These are phyloP conservation scores for Metschnikowia peoriensis DNA, from an alignment of 805 yeast genomes.

Conservation along the genomic window DNA sequence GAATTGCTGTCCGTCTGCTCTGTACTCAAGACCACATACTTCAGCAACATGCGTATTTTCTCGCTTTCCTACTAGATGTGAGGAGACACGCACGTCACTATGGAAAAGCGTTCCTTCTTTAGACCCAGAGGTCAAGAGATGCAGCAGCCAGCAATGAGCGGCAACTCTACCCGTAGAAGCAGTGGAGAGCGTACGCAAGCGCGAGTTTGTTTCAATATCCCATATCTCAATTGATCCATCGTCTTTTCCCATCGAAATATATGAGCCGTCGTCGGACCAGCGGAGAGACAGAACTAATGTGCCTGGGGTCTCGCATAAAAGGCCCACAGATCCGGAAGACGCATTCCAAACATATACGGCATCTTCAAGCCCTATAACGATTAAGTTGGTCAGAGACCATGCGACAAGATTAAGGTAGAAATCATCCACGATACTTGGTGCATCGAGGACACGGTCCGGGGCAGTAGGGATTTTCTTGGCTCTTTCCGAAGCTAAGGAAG, in stretches of 20 bases:
- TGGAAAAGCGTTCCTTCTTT: slow-evolving; percentile 80
- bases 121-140: slow-evolving; percentile 81
- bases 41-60: slow-evolving; percentile 68
- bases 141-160: slow-evolving; percentile 80
- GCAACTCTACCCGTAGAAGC: slow-evolving; percentile 69
- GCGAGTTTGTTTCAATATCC: slow-evolving; percentile 80
- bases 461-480: slow-evolving; percentile 78
- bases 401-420: slow-evolving; percentile 82
- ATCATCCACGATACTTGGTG: slow-evolving; percentile 92
- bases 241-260: slow-evolving; percentile 77
- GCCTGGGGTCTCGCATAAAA: slow-evolving; percentile 53
- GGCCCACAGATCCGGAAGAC: slow-evolving; percentile 68
- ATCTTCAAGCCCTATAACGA: slow-evolving; percentile 86
- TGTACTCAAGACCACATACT: slow-evolving; percentile 88
- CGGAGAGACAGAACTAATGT: slow-evolving; percentile 66
- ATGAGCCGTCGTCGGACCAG: slow-evolving; percentile 91
- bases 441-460: slow-evolving; percentile 92
- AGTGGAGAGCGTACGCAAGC: slow-evolving; percentile 73
- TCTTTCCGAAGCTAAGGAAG: slow-evolving; percentile 59
- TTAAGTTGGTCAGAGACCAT: slow-evolving; percentile 80
- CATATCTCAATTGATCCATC: slow-evolving; percentile 88
- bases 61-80: slow-evolving; percentile 64
- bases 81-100: slow-evolving; percentile 84
- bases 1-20: slow-evolving; percentile 77
- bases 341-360: slow-evolving; percentile 94